Evolutionary conservation across 331 rosid species (phyloP).

Genomic region (Acacia pycnantha): DNA sequence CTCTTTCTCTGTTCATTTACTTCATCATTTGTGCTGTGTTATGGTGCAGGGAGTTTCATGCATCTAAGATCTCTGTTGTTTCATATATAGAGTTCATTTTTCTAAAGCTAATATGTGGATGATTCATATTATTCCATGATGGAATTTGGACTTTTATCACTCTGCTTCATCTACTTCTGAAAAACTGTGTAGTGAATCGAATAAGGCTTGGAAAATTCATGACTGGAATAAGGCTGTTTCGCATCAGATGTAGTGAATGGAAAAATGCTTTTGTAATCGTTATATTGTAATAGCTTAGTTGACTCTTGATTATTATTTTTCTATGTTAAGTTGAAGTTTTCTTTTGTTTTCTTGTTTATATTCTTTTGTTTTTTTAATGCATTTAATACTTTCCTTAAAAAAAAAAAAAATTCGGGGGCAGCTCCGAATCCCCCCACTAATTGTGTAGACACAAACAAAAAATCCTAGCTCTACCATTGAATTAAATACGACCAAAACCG

Average conservation of each 20-base stretch:
- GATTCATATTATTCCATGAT: not conserved
- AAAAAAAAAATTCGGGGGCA: too few relatives aligned
- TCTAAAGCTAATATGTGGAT: not conserved
- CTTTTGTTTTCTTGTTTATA: too few relatives aligned
- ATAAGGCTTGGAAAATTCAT: not conserved
- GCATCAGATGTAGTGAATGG: not conserved
- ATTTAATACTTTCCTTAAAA: too few relatives aligned
- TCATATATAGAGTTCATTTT: not conserved
- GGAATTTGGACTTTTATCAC: not conserved
- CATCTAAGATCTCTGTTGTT: not conserved
- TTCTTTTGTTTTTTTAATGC: too few relatives aligned
- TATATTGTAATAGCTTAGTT: too few relatives aligned
- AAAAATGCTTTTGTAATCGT: too few relatives aligned
- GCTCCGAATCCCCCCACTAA: too few relatives aligned
- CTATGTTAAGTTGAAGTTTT: too few relatives aligned
- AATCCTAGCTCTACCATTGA: too few relatives aligned
- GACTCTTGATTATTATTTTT: too few relatives aligned
- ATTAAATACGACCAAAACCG: too few relatives aligned
- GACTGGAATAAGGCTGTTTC: not conserved
- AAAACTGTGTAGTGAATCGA: not conserved
- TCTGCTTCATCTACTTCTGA: not conserved
- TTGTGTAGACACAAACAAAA: too few relatives aligned
- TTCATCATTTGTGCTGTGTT: not conserved
- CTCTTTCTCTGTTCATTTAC: not conserved
- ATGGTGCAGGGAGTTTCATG: not conserved